Base-by-base conservation (phyloP, 768 basidiomycete species). In the Suillus decipiens region DNA sequence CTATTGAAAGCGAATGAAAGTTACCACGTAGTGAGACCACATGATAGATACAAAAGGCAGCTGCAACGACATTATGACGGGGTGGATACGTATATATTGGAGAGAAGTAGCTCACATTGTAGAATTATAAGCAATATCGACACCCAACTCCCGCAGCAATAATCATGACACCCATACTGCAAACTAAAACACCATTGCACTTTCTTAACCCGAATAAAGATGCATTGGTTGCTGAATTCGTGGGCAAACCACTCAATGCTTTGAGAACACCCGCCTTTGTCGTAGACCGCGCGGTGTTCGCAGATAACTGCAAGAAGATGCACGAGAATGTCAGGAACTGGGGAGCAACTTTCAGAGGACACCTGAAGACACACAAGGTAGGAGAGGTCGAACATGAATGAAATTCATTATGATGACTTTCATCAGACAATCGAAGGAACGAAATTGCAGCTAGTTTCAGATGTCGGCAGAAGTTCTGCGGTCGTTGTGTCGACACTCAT, bases 291-390 rank as follows among this genome's bases (percentile, higher is more conserved):
- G 80, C 82, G 10, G 66, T 86, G 10, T 94, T 95, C 73, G 84
- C 84, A 41, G 74, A 81, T 36, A 95, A 95, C 72, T 94, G 92
- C 73, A 82, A 82, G 12, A 77, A 73, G 62, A 93, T 95, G 88
- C 88, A 90, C 66, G 72, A 78, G 56, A 86, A 84, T 47, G 85
- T 90, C 15, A 80, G 80, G 61, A 79, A 81, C 33, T 89, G 89
- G 83, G 87, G 87, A 2, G 87, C 90, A 17, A 78, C 70, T 10
- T 95, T 95, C 73, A 81, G 93, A 55, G 90, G 88, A 5, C 94
- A 95, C 74, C 81, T 95, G 59, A 96, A 95, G 77, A 90, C 89
- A 0, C 90, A 92, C 72, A 92, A 92, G 81, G 89, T 87, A 71
- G 33, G 70, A 42, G 41, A 50, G 19, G 15, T 57, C n/a, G 12